phyloP scores from a whole-genome alignment of 2,329 filamentous ascomycete genomes.

The Tolypocladium paradoxum region DNA sequence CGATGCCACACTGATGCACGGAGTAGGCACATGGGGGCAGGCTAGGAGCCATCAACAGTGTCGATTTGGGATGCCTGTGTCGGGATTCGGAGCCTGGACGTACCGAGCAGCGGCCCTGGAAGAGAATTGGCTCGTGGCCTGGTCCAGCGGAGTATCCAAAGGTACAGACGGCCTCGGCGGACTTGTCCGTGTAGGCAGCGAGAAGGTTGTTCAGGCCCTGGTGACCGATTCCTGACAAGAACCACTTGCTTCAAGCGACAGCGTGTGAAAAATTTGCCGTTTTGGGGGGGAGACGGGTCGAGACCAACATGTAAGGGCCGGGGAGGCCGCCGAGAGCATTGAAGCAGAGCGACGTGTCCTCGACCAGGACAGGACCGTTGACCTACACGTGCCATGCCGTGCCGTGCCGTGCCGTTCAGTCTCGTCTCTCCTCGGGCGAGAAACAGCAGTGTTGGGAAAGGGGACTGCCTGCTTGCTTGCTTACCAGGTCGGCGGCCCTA shows the following conservation, averaged over 20 bases:
- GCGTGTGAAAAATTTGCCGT: background rate
- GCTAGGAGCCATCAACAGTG: background rate
- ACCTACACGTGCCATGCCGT: slow-evolving; percentile 40
- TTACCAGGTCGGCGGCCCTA: slow-evolving; percentile 66
- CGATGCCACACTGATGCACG: background rate
- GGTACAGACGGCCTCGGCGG: slow-evolving; percentile 86
- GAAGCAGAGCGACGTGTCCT: slow-evolving; percentile 93
- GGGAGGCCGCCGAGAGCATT: slow-evolving; percentile 83
- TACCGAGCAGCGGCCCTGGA: slow-evolving; percentile 82
- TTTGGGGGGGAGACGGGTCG: slow-evolving; percentile 5
- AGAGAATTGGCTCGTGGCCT: slow-evolving; percentile 72
- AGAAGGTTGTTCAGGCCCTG: slow-evolving; percentile 83
- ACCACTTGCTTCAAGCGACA: slow-evolving; percentile 71
- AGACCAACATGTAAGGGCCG: slow-evolving; percentile 76
- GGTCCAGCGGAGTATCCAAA: slow-evolving; percentile 87
- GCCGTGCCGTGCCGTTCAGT: background rate
- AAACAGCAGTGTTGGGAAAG: too few species aligned
- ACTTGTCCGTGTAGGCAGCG: slow-evolving; percentile 80
- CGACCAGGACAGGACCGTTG: slow-evolving; percentile 79
- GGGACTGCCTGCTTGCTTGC: background rate
- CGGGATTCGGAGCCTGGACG: slow-evolving; percentile 13
- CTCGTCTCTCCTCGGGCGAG: background rate
- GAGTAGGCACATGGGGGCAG: too few species aligned
- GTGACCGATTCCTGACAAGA: slow-evolving; percentile 73
- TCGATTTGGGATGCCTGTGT: too few species aligned